A percentile compares a stretch with the other conserved stretches of the same genome.
These are phyloP conservation scores for Boletales sp. DNA, from an alignment of 768 basidiomycete genomes.

Conservation along the genomic window DNA sequence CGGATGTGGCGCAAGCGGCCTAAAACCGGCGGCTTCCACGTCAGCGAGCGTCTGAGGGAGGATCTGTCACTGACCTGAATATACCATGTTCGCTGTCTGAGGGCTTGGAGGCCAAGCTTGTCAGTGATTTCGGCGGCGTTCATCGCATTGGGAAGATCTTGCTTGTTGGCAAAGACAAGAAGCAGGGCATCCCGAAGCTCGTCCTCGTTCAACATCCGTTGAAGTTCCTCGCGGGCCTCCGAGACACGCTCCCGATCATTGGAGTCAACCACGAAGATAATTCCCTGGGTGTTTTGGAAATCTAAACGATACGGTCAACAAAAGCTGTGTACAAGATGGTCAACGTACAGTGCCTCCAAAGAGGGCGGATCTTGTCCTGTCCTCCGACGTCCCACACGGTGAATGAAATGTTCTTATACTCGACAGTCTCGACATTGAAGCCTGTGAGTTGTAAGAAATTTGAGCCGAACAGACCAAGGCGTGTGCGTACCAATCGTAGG, in stretches of 20 bases:
- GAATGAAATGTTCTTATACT: conserved; percentile 99
- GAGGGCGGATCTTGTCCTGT: conserved; percentile 99
- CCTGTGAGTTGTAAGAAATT: conserved; percentile 48
- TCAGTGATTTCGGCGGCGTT: conserved; percentile 99
- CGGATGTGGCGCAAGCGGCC: conserved; percentile 98
- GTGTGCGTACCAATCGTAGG: conserved; percentile 89
- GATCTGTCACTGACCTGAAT: conserved; percentile 66
- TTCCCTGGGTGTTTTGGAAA: conserved; percentile 99
- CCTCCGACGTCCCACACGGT: conserved; percentile 99
- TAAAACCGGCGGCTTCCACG: conserved; percentile 31
- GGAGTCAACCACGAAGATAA: conserved; percentile 99
- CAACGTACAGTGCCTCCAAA: conserved; percentile 98
- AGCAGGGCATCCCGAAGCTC: conserved; percentile 98
- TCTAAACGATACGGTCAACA: conserved; percentile 47
- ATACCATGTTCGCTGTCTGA: conserved; percentile 97
- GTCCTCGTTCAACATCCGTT: conserved; percentile 99
- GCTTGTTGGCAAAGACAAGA: conserved; percentile 99
- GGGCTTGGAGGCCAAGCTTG: conserved; percentile 96
- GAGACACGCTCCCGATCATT: conserved; percentile 99
- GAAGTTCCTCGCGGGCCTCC: conserved; percentile 98
- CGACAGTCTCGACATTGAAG: conserved; percentile 99
- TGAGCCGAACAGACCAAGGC: conserved; percentile 1
- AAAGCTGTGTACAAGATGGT: neutral
- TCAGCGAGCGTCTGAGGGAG: conserved; percentile 3
- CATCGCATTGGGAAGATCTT: conserved; percentile 99